Base-by-base conservation (phyloP, 2,329 filamentous ascomycete species). In the Pyricularia sp. region DNA sequence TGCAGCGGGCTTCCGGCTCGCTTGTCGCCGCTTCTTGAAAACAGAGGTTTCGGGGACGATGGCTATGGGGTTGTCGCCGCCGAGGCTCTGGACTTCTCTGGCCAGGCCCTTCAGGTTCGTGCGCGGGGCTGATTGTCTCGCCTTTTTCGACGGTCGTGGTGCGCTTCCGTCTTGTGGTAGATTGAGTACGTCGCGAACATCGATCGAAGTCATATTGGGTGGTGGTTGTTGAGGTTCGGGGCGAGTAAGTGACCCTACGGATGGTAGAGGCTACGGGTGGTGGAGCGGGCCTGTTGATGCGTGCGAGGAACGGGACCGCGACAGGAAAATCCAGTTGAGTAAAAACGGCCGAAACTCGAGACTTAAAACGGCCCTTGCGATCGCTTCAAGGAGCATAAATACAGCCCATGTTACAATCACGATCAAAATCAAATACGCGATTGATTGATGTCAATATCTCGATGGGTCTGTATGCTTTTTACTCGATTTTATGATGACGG, bases 171-270 rank as follows among this genome's bases (percentile, higher is more conserved):
- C 89, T 73, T 88, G 82, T 66, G 90, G 90, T 77, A 97, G 84
- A 78, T 94, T 92, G 76, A 97, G 88, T 77, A 97, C 92, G 78
- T 97, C 93, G 81, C 92, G 92, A 74, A 96, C 88, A 84, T 97
- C 93, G 78, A 89, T 86, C 71, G 90, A 90, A 71, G 90, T 85
- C 89, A 92, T 92, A 72, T 75, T 83, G 75, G 72, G 72, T 69
- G 33, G 33, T 42, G 33, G 33, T 17, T 12, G 33, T 42, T 42
- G 33, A 42, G 12, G 9, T 42, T 4, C 9, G 25, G 61, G n/a
- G 23, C 42, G 42, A n/a, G 42, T 55, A n/a, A 20, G 42, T 10
- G 42, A n/a, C 42, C 20, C 42, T 7, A 55, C 42, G 9, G 42
- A 55, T 55, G 42, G 42, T 11, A n/a, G 42, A 55, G 17, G 42